Conservation (phyloP, 306 rosid species). For the Coriaria nepalensis region DNA sequence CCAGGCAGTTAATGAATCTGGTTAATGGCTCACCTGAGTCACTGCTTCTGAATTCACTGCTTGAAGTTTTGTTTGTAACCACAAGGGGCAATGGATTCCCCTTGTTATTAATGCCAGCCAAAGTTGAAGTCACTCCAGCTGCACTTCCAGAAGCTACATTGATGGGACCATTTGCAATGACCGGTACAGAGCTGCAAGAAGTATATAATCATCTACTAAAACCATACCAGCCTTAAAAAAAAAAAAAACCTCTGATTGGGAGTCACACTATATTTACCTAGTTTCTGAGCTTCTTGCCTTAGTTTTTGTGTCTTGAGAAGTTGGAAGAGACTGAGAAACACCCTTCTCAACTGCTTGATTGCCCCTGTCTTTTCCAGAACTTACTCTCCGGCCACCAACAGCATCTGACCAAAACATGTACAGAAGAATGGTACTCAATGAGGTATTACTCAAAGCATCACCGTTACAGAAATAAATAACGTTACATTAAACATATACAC, state of each 20-base stretch:
- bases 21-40: slow-evolving; percentile 21
- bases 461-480: no score
- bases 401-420: slow-evolving; percentile 42
- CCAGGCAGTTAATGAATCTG: slow-evolving; percentile 24
- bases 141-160: slow-evolving; percentile 32
- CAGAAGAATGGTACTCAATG: slow-evolving; percentile 13
- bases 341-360: slow-evolving; percentile 52
- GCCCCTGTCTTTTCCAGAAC: slow-evolving; percentile 47
- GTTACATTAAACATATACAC: no score
- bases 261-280: slow-evolving; percentile 28
- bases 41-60: slow-evolving; percentile 25
- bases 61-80: slow-evolving; percentile 26
- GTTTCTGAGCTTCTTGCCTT: slow-evolving; percentile 43
- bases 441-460: slow-evolving; percentile 1
- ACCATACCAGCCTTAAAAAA: slow-evolving; percentile 1
- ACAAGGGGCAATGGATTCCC: slow-evolving; percentile 28
- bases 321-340: slow-evolving; percentile 22
- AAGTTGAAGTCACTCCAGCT: slow-evolving; percentile 32
- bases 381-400: slow-evolving; percentile 51
- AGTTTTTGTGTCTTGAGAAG: slow-evolving; percentile 43
- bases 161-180: slow-evolving; percentile 39
- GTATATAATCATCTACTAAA: slow-evolving; percentile 14
- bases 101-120: slow-evolving; percentile 24
- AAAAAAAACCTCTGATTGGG: not conserved
- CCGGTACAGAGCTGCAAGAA: slow-evolving; percentile 44